Evolutionary conservation across 352 stramenopile species (phyloP), one percentile per base, ranked within the genome.

Genomic region (Globisporangium camurandrum): DNA sequence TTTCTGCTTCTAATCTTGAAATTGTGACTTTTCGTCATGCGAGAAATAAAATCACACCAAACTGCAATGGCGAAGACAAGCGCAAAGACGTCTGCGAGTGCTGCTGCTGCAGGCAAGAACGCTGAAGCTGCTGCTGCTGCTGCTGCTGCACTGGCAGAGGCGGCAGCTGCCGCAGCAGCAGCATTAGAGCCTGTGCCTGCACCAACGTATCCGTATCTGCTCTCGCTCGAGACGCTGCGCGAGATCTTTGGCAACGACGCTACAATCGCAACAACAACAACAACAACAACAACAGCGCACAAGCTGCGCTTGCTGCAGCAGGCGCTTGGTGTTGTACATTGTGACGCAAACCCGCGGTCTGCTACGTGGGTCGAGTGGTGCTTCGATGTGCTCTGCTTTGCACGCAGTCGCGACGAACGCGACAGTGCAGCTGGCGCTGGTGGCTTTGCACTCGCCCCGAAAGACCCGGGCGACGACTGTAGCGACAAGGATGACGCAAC

Each of bases 341-440:
- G 79, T 47, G 49, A 33, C 24, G 54, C 59, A 16, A 92, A 88
- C 26, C 62, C 73, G 19, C 64, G 67, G 9, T 72, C 70, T 22
- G 63, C 60, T 8, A 67, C 66, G 40, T 85, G 63, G 53, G 59
- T 84, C 16, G 71, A 92, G 42, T 79, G 81, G 37, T 83, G 69
- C 59, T 87, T 89, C 47, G 62, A 68, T 22, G 64, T 84, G 45
- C 53, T 88, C 24, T 68, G 69, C 31, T 92, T 92, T 56, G 74
- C 64, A 49, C 58, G 56, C 33, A 47, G 41, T 19, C 41, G 41
- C 24, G 41, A 46, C 22, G 40, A 20, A 3, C 33, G 22, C n/a
- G 22, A 46, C 36, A 45, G 36, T 16, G 14, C 10, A n/a, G 20
- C 17, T 12, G 17, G 24, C 38, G n/a, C 43, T 10, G 10, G 31